Evolutionary conservation across 257 asterid genomes (phyloP).

Genomic region (Solanum etuberosum): DNA sequence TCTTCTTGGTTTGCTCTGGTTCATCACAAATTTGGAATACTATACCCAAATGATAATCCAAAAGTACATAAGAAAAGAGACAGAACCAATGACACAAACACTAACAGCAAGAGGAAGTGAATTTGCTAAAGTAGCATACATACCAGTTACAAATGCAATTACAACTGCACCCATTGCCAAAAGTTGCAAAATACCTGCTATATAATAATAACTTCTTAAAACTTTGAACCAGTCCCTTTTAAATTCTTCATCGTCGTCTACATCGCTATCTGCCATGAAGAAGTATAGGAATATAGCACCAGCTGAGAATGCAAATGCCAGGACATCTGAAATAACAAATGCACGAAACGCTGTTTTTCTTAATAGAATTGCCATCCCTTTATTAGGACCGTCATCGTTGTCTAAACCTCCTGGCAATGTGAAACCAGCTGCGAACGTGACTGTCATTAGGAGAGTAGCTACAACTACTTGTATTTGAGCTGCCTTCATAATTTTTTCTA

Average conservation of each 20-base stretch:
- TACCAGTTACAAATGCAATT: background rate
- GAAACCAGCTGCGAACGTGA: background rate
- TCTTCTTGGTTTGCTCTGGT: too few species aligned
- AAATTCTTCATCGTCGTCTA: accelerated
- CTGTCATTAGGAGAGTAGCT: background rate
- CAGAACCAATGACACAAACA: background rate
- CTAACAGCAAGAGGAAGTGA: background rate
- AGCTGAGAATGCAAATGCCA: background rate
- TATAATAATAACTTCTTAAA: too few species aligned
- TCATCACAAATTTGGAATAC: too few species aligned
- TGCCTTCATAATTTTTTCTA: background rate
- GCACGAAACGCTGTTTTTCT: background rate
- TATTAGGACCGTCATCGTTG: background rate
- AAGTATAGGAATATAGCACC: background rate
- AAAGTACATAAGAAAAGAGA: background rate
- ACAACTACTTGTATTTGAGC: background rate
- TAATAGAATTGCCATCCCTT: background rate
- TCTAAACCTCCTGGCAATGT: background rate
- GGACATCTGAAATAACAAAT: background rate
- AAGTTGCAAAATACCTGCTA: background rate
- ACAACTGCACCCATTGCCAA: background rate
- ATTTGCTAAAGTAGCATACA: background rate
- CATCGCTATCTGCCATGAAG: background rate
- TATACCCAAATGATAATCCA: too few species aligned
- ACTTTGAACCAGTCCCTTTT: background rate